Conservation (phyloP, 768 basidiomycete genomes). For the Boletus rubroflammeus region DNA sequence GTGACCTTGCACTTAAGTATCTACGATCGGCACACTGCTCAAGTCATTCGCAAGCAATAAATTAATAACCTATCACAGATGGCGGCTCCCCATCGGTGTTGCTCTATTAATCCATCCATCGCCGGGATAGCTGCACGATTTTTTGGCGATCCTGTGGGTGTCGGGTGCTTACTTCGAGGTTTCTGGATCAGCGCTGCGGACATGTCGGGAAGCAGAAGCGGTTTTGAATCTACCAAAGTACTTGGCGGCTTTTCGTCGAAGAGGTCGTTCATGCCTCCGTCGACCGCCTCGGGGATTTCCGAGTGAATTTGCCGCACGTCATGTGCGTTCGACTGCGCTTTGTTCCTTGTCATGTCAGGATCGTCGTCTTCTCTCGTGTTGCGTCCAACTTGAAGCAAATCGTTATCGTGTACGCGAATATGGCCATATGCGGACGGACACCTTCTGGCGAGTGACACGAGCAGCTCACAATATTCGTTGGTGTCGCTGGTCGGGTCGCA, state of each 20-base stretch:
- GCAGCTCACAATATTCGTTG: neutral
- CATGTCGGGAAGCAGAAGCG: neutral
- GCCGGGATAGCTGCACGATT: conserved; percentile 59
- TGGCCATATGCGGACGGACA: conserved; percentile 2
- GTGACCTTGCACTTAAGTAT: conserved; percentile 8
- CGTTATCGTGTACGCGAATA: neutral
- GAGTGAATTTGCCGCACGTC: conserved; percentile 7
- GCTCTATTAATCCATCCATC: neutral
- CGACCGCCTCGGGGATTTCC: conserved; percentile 9
- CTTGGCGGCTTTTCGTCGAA: neutral
- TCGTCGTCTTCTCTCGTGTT: conserved; percentile 19
- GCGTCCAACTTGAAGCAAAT: conserved; percentile 10
- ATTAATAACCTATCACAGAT: too few species aligned
- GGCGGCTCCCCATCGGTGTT: neutral
- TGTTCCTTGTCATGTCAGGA: conserved; percentile 19
- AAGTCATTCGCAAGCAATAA: too few species aligned
- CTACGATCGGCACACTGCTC: neutral
- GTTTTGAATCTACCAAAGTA: neutral
- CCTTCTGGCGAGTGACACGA: neutral
- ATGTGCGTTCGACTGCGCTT: conserved; percentile 7
- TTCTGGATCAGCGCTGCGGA: neutral
- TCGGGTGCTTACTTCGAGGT: neutral
- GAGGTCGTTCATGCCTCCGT: neutral
- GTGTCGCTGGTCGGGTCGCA: neutral
- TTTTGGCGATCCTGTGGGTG: neutral